Conservation (phyloP, 169 alveolate species). For the Babesia ovata region DNA sequence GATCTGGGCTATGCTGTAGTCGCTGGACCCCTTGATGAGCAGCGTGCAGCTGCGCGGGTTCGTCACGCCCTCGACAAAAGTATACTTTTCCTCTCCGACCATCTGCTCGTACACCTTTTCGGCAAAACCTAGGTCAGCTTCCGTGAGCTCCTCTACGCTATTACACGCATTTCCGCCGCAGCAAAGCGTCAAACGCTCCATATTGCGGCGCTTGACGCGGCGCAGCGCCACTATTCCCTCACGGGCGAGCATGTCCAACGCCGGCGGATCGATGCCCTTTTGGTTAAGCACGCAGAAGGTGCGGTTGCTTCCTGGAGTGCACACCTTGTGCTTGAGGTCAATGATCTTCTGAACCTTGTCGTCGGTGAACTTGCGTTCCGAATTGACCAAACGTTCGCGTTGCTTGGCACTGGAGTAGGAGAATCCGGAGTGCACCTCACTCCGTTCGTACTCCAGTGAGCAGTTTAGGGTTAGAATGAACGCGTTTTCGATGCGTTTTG, state of each 20-base stretch:
- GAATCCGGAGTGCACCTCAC: conserved; percentile 97
- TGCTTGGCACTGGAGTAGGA: conserved; percentile 96
- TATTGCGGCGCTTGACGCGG: conserved; percentile 96
- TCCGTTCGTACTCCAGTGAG: conserved; percentile 97
- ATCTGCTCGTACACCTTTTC: conserved; percentile 92
- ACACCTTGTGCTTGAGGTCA: conserved; percentile 86
- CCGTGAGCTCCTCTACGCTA: conserved; percentile 94
- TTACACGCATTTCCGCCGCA: conserved; percentile 99
- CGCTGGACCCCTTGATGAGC: conserved; percentile 97
- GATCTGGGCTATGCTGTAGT: conserved; percentile 92
- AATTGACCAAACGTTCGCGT: conserved; percentile 93
- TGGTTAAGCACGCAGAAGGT: conserved; percentile 96
- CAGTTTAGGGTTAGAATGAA: conserved; percentile 96
- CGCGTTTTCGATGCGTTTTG: conserved; percentile 93
- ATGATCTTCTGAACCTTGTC: conserved; percentile 95
- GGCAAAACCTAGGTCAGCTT: conserved; percentile 96
- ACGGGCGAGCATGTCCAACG: conserved; percentile 96
- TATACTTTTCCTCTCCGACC: conserved; percentile 97
- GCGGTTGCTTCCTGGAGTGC: conserved; percentile 72
- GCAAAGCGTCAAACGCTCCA: conserved; percentile 96
- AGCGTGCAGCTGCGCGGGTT: conserved; percentile 96
- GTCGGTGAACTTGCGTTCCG: conserved; percentile 96
- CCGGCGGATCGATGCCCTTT: conserved; percentile 99
- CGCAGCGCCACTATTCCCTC: conserved; percentile 97
- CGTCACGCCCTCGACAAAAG: conserved; percentile 96